Evolutionary conservation across 345 rosid genomes (phyloP), one percentile per base, ranked within the genome.

Genomic region (Syzygium grande): DNA sequence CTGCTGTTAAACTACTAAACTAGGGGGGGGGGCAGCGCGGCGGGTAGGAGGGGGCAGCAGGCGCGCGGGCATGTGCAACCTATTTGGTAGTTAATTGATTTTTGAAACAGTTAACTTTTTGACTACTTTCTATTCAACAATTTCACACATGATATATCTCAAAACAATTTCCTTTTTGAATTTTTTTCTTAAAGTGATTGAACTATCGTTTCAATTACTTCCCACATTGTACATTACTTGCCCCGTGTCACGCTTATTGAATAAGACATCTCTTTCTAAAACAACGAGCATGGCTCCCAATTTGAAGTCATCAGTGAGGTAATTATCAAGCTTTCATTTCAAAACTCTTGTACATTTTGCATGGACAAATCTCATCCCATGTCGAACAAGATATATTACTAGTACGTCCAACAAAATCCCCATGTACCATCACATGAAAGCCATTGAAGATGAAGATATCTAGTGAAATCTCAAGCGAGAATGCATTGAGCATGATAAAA

Each of bases 191-290:
- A 0, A 7, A 29, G 10, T 15, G 38, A 29, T 29, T 0, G 0
- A 29, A 14, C 38, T 63, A 29, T 63, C 17, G 13, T 29, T 63
- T 29, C 10, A 63, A 3, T 29, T 14, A 29, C 38, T n/a, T n/a
- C 9, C 61, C 73, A 29, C 0, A 2, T n/a, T 29, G 10, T 15
- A 29, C 34, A 11, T 63, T 29, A 17, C 77, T 7, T 15, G 41
- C 4, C 5, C 3, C 2, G 4, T 2, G 1, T n/a, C 2, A n/a
- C 4, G 7, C 38, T 3, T 13, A 61, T 61, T 2, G 0, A n/a
- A 61, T 14, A n/a, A 63, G 19, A 63, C 5, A 6, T 27, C 68
- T 27, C 3, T 59, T 59, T 27, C 0, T 59, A 3, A 59, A 59
- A 59, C 3, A 3, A 27, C 4, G 17, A 27, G 68, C 16, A 59